Conservation (phyloP, 257 asterid species). For the Nicotiana otophora region DNA sequence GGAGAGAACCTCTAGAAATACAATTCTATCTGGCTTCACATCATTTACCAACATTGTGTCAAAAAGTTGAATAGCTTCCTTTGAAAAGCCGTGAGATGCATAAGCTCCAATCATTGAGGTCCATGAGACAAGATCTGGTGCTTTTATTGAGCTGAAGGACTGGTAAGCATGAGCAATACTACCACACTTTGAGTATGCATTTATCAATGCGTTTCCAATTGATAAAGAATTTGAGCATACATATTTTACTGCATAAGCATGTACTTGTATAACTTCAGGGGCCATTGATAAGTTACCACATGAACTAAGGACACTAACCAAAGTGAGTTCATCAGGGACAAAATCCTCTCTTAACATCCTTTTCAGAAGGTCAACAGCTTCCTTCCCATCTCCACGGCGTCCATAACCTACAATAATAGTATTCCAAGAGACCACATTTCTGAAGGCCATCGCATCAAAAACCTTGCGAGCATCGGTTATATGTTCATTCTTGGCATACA, state of each 20-base stretch:
- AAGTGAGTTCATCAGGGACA: constrained; percentile 29
- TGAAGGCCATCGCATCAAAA: constrained; percentile 26
- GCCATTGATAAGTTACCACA: constrained; percentile 25
- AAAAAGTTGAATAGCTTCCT: constrained; percentile 22
- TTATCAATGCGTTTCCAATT: constrained; percentile 26
- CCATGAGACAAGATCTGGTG: constrained; percentile 33
- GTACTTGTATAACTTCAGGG: constrained; percentile 23
- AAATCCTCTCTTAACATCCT: constrained; percentile 24
- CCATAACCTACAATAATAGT: constrained; percentile 35
- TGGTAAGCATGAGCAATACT: constrained; percentile 17
- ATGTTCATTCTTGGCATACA: constrained; percentile 28
- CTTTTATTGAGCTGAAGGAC: constrained; percentile 20
- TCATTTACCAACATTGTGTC: constrained; percentile 24
- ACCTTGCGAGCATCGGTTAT: constrained; percentile 21
- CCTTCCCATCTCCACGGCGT: constrained; percentile 21
- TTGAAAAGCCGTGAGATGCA: constrained; percentile 32
- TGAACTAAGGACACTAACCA: constrained; percentile 31
- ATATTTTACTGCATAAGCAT: constrained; percentile 19
- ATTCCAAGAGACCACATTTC: constrained; percentile 35
- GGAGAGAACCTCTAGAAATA: constrained; percentile 34
- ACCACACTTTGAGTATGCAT: constrained; percentile 31
- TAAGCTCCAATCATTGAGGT: constrained; percentile 35
- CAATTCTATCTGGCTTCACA: constrained; percentile 28
- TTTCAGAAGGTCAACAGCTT: constrained; percentile 23
- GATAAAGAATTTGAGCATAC: constrained; percentile 20